These are phyloP conservation scores for Phoma herbarum DNA, from an alignment of 2,329 filamentous ascomycete species.

Conservation along the genomic window DNA sequence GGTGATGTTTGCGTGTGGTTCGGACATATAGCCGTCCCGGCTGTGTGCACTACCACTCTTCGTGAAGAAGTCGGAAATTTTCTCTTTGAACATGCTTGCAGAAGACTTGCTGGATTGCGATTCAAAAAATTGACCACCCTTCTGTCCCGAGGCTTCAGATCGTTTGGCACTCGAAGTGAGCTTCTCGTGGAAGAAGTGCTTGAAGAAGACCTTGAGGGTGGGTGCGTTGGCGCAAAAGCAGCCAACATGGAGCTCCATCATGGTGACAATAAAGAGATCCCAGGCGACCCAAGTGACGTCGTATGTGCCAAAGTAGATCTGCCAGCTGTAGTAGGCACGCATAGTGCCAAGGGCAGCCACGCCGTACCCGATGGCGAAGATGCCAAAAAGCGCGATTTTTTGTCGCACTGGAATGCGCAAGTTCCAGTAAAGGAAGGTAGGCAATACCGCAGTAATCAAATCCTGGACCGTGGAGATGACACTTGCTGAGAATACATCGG, in stretches of 20 bases:
- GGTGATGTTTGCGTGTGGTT: conserved; percentile 29
- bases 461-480: conserved; percentile 42
- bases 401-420: conserved; percentile 40
- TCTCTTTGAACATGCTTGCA: conserved; percentile 17
- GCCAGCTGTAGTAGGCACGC: conserved; percentile 41
- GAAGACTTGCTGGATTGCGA: conserved; percentile 20
- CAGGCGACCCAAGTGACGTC: conserved; percentile 42
- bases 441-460: conserved; percentile 42
- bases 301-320: conserved; percentile 41
- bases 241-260: conserved; percentile 44
- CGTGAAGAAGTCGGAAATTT: conserved; percentile 21
- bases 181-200: conserved; percentile 38
- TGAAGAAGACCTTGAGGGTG: conserved; percentile 47
- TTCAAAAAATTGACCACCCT: background rate
- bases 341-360: conserved; percentile 36
- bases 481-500: conserved; percentile 40
- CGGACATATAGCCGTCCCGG: conserved; percentile 36
- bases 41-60: conserved; percentile 14
- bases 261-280: conserved; percentile 29
- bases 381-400: conserved; percentile 42
- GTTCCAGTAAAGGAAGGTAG: conserved; percentile 46
- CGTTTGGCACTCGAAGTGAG: conserved; percentile 25
- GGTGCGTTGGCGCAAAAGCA: conserved; percentile 45
- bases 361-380: conserved; percentile 46
- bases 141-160: background rate